Percentiles rank a stretch among this genome's conserved stretches.
phyloP scores from a whole-genome alignment of 352 stramenopile genomes.

The Phytopythium aichiense region DNA sequence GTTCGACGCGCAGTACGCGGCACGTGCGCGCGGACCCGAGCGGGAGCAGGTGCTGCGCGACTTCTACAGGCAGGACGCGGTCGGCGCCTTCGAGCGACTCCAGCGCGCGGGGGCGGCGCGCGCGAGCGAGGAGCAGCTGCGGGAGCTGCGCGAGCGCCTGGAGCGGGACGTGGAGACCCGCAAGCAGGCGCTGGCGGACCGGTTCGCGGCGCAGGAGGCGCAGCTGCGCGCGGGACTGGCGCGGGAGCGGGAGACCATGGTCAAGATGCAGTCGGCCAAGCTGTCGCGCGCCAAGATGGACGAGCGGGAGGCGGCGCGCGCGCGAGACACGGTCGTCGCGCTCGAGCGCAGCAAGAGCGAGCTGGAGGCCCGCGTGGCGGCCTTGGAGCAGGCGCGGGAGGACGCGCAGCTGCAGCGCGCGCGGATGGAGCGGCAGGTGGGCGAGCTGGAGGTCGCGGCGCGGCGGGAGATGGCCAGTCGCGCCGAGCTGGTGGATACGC shows the following conservation, averaged over 20 bases:
- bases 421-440: slow-evolving; percentile 40
- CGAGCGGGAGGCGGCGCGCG: slow-evolving; percentile 44
- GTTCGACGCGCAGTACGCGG: slow-evolving; percentile 51
- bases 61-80: slow-evolving; percentile 55
- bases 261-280: slow-evolving; percentile 63
- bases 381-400: slow-evolving; percentile 42
- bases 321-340: slow-evolving; percentile 38
- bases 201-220: slow-evolving; percentile 63
- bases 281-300: slow-evolving; percentile 61
- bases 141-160: slow-evolving; percentile 44
- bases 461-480: slow-evolving; percentile 58
- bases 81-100: slow-evolving; percentile 50
- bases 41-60: slow-evolving; percentile 44
- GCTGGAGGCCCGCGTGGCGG: slow-evolving; percentile 37
- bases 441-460: slow-evolving; percentile 47
- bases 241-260: slow-evolving; percentile 62
- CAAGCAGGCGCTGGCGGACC: slow-evolving; percentile 50
- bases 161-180: slow-evolving; percentile 57
- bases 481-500: slow-evolving; percentile 71
- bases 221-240: slow-evolving; percentile 55
- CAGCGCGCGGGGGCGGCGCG: slow-evolving; percentile 42
- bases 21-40: slow-evolving; percentile 44
- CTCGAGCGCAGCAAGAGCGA: slow-evolving; percentile 32
- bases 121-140: slow-evolving; percentile 51
- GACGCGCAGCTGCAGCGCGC: slow-evolving; percentile 27